These are phyloP conservation scores for Fistulifera pelliculosa DNA, from an alignment of 108 stramenopile genomes.

Conservation along the genomic window DNA sequence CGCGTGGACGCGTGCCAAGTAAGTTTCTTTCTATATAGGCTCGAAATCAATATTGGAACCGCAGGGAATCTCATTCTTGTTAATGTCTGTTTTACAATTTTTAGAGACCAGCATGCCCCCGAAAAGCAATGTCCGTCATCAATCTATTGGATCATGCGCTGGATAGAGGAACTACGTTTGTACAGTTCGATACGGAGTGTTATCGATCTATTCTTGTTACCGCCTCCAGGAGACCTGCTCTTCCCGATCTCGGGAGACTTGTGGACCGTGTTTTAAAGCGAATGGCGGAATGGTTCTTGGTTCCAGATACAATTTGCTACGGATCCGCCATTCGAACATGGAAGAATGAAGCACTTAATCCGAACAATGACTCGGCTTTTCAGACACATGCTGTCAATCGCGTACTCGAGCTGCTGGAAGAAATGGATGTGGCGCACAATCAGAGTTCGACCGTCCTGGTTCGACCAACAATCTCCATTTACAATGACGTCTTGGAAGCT, in stretches of 20 bases:
- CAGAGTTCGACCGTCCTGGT: conserved; percentile 43
- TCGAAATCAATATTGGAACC: too few relatives aligned
- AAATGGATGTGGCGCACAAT: conserved; percentile 55
- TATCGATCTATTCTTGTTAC: conserved; percentile 45
- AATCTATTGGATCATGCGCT: conserved; percentile 43
- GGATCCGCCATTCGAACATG: conserved; percentile 59
- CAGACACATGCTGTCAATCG: conserved; percentile 32
- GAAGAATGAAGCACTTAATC: conserved; percentile 33
- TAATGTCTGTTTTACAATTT: not conserved
- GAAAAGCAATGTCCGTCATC: conserved; percentile 43
- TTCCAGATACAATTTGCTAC: conserved; percentile 63
- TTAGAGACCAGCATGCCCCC: conserved; percentile 59
- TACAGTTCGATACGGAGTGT: conserved; percentile 48
- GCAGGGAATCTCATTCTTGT: not conserved
- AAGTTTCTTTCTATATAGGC: not conserved
- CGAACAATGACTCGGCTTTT: conserved; percentile 19
- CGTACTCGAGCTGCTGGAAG: conserved; percentile 35
- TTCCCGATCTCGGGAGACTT: conserved; percentile 29
- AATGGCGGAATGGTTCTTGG: conserved; percentile 54
- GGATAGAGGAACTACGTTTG: conserved; percentile 24
- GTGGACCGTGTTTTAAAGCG: conserved; percentile 37
- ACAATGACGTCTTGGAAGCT: conserved; percentile 70
- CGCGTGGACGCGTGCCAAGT: conserved; percentile 36
- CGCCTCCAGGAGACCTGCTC: conserved; percentile 9
- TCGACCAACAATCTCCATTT: conserved; percentile 36